phyloP scores from a whole-genome alignment of 768 basidiomycete genomes.

The Infundibulicybe gibba region DNA sequence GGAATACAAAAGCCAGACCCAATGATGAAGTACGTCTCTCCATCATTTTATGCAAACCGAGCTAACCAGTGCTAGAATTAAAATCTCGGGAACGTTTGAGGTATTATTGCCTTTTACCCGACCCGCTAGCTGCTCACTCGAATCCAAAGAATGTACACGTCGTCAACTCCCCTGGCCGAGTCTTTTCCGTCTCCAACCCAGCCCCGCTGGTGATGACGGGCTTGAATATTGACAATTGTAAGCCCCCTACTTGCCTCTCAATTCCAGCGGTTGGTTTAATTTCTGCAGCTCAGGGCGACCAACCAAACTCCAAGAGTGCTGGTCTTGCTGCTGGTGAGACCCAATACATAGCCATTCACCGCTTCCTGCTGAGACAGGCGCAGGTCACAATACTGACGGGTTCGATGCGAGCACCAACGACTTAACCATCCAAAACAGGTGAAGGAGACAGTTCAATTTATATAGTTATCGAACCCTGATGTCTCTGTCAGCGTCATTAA shows the following conservation, averaged over 20 bases:
- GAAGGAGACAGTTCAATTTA: neutral
- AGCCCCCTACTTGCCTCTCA: conserved; percentile 9
- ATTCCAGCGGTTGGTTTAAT: conserved; percentile 2
- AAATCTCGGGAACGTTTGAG: conserved; percentile 31
- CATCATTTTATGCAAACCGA: neutral
- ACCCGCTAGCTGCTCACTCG: conserved; percentile 22
- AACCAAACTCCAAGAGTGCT: conserved; percentile 46
- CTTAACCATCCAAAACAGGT: conserved; percentile 8
- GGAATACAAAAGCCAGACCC: conserved; percentile 37
- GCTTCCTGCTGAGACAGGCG: neutral
- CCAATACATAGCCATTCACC: neutral
- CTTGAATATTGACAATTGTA: conserved; percentile 55
- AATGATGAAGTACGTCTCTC: conserved; percentile 36
- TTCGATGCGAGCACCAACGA: conserved; percentile 15
- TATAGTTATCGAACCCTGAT: neutral
- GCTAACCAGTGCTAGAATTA: conserved; percentile 21
- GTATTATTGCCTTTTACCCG: conserved; percentile 21
- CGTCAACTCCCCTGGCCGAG: conserved; percentile 35
- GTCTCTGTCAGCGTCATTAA: too few species aligned
- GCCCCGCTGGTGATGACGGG: conserved; percentile 37
- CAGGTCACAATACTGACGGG: conserved; percentile 16
- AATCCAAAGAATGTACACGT: conserved; percentile 34
- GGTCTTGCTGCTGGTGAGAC: conserved; percentile 37
- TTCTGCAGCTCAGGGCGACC: conserved; percentile 45
- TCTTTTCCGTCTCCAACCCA: conserved; percentile 35